Evolutionary conservation across 345 rosid species (phyloP).

Genomic region (Acer campestre): DNA sequence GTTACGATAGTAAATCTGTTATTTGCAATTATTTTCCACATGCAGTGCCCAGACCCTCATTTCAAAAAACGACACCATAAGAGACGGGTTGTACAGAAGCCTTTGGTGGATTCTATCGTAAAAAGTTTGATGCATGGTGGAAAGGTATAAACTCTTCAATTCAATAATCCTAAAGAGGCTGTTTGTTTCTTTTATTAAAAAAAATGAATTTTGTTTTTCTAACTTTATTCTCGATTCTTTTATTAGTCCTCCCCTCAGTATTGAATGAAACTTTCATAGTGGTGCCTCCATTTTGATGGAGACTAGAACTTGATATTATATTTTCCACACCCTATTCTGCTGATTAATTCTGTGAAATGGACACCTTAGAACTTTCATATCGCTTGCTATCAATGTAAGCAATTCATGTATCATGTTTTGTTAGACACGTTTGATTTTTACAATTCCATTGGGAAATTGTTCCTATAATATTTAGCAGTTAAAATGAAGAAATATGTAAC

Average conservation of each 20-base stretch:
- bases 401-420: neutral
- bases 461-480: neutral
- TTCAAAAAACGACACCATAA: slow-evolving; percentile 92
- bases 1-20: slow-evolving; percentile 1
- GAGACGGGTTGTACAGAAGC: slow-evolving; percentile 87
- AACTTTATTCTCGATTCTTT: neutral
- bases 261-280: neutral
- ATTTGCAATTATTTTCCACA: neutral
- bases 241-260: neutral
- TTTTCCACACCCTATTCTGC: neutral
- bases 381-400: neutral
- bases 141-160: slow-evolving; percentile 49
- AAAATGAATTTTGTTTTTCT: neutral
- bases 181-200: neutral
- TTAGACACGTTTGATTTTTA: neutral
- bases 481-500: neutral
- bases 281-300: neutral
- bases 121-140: slow-evolving; percentile 65
- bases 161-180: neutral
- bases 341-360: neutral
- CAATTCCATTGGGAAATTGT: neutral
- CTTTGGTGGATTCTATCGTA: slow-evolving; percentile 67
- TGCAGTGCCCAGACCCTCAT: slow-evolving; percentile 97
- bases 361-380: neutral
- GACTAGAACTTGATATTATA: neutral